Percentiles rank a stretch among this genome's conserved stretches.
Evolutionary conservation across 768 basidiomycete species (phyloP).

Genomic region (Lyophyllum decastes): DNA sequence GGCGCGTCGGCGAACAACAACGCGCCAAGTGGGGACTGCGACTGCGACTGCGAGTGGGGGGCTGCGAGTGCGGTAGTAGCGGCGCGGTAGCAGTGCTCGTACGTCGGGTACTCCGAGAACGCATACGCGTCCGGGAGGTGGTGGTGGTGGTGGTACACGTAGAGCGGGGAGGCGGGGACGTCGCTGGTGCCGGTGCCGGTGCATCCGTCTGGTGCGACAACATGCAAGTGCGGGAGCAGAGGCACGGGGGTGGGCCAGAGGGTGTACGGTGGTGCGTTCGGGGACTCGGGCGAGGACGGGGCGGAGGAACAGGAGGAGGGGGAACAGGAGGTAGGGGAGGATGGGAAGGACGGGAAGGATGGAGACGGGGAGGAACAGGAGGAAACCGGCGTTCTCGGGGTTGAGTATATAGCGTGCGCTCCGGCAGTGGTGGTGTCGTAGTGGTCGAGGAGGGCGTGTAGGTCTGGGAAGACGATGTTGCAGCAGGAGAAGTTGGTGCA

Average conservation of each 20-base stretch:
- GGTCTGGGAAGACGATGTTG: constrained; percentile 38
- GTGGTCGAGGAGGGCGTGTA: constrained; percentile 50
- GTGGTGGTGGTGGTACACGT: constrained; percentile 7
- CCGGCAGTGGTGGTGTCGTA: constrained; percentile 26
- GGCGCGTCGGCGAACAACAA: too few species aligned
- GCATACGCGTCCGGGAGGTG: constrained; percentile 14
- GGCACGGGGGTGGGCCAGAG: background rate
- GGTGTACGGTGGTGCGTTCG: background rate
- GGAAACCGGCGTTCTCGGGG: constrained; percentile 12
- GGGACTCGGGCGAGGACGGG: background rate
- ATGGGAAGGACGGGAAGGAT: constrained; percentile 8
- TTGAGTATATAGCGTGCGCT: constrained; percentile 5
- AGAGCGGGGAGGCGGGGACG: background rate
- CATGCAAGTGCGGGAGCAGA: too few species aligned
- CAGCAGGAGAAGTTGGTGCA: constrained; percentile 46
- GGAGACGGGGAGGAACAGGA: background rate
- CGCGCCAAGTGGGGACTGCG: too few species aligned
- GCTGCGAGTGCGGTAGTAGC: constrained; percentile 4
- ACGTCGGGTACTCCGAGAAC: constrained; percentile 18
- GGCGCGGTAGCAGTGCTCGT: constrained; percentile 22
- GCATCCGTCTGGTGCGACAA: too few species aligned
- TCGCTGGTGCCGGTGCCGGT: background rate
- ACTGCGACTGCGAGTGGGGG: background rate
- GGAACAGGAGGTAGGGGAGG: constrained; percentile 11
- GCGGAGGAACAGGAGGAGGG: background rate